phyloP scores from a whole-genome alignment of 768 basidiomycete species.

The Pleurotus eryngii region DNA sequence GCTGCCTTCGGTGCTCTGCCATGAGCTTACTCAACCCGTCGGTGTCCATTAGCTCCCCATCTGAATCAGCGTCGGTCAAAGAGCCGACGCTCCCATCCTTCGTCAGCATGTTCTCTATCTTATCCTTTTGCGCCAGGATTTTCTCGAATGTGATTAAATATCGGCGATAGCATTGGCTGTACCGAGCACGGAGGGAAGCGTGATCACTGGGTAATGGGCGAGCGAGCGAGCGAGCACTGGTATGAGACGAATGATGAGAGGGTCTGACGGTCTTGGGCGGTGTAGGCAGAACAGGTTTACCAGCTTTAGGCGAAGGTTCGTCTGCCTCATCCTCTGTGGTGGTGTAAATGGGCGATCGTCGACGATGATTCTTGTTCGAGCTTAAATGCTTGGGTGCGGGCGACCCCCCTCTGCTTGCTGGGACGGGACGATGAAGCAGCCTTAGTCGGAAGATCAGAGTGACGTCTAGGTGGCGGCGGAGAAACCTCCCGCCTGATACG shows the following conservation, averaged over 20 bases:
- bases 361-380: conserved; percentile 34
- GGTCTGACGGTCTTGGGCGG: conserved; percentile 22
- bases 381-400: not conserved
- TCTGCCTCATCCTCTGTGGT: conserved; percentile 59
- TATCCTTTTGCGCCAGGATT: conserved; percentile 46
- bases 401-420: not conserved
- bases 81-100: conserved; percentile 30
- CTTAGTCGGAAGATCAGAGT: not conserved
- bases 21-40: conserved; percentile 49
- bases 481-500: not conserved
- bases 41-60: conserved; percentile 48
- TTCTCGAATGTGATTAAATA: conserved; percentile 47
- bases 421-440: not conserved
- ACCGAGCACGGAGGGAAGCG: conserved; percentile 48
- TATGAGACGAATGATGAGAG: conserved; percentile 10
- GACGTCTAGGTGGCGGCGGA: not conserved
- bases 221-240: conserved; percentile 24
- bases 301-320: conserved; percentile 27
- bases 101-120: conserved; percentile 49
- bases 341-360: conserved; percentile 61
- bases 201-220: conserved; percentile 44
- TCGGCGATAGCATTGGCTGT: conserved; percentile 46
- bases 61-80: conserved; percentile 50
- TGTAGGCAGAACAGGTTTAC: conserved; percentile 15
- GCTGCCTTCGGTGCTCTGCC: conserved; percentile 40